phyloP scores from a whole-genome alignment of 164 flowering plant genomes.

The Kalanchoe fedtschenkoi region DNA sequence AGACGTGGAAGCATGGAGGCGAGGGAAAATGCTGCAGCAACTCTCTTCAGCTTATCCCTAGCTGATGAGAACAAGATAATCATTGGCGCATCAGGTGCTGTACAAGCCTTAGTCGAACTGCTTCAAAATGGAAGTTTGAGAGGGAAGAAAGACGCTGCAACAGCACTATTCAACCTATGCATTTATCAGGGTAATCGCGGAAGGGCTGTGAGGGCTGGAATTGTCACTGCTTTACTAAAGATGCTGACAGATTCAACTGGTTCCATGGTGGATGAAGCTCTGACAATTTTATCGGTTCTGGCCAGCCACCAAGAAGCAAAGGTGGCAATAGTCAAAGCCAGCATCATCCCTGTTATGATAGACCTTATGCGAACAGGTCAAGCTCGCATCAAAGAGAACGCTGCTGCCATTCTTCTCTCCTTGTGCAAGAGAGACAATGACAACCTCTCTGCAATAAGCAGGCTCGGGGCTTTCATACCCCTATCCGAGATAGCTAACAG shows the following conservation, averaged over 20 bases:
- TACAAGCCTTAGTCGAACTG: conserved; percentile 71
- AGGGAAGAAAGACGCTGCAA: conserved; percentile 94
- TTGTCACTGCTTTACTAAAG: conserved; percentile 44
- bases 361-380: conserved; percentile 60
- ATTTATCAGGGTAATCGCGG: conserved; percentile 84
- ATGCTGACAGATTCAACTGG: conserved; percentile 62
- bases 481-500: conserved; percentile 51
- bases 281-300: conserved; percentile 76
- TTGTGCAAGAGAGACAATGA: conserved; percentile 75
- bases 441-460: conserved; percentile 52
- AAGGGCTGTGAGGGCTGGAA: conserved; percentile 90
- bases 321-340: conserved; percentile 56
- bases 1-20: conserved; percentile 75
- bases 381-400: conserved; percentile 83
- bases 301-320: conserved; percentile 78
- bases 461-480: conserved; percentile 78
- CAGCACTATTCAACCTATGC: conserved; percentile 84
- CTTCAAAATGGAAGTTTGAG: conserved; percentile 65
- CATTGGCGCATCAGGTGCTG: conserved; percentile 89
- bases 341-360: conserved; percentile 58
- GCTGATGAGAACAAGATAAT: conserved; percentile 82
- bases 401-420: conserved; percentile 61
- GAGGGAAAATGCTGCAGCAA: conserved; percentile 89
- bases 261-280: conserved; percentile 79
- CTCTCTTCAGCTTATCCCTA: conserved; percentile 79